These are phyloP conservation scores for Bryoerythrophyllum caledonicum DNA, from an alignment of 225 moss, liverwort and hornwort genomes.

Conservation along the genomic window DNA sequence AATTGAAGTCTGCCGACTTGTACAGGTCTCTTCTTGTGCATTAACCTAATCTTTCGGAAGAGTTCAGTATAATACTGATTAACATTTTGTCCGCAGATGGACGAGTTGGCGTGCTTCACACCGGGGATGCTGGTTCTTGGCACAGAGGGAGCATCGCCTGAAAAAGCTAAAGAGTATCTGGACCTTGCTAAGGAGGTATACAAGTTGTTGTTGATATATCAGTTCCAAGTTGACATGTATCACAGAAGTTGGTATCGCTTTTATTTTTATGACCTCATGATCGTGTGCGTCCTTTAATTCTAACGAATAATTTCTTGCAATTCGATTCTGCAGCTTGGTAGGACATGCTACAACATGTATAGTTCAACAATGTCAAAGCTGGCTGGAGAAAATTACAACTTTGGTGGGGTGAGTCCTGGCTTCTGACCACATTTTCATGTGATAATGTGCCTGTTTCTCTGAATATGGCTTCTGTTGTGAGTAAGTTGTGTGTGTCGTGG, in stretches of 20 bases:
- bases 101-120: constrained; percentile 94
- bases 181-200: constrained; percentile 77
- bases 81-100: constrained; percentile 63
- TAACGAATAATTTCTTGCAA: constrained; percentile 9
- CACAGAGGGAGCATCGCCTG: constrained; percentile 68
- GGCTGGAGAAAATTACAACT: constrained; percentile 90
- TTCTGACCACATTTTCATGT: background rate
- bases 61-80: constrained; percentile 12
- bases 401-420: constrained; percentile 51
- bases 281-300: constrained; percentile 3
- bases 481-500: constrained; percentile 8
- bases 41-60: background rate
- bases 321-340: constrained; percentile 59
- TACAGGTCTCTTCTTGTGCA: background rate
- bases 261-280: background rate
- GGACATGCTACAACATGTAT: constrained; percentile 94
- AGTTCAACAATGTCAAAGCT: constrained; percentile 74
- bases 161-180: constrained; percentile 78
- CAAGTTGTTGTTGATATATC: background rate
- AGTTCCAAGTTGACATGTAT: background rate
- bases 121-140: constrained; percentile 96
- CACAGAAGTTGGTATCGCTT: background rate
- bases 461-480: background rate
- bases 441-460: background rate
- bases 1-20: background rate